These are phyloP conservation scores for Physcomitrellopsis africana DNA, from an alignment of 225 moss, liverwort and hornwort genomes.

Conservation along the genomic window DNA sequence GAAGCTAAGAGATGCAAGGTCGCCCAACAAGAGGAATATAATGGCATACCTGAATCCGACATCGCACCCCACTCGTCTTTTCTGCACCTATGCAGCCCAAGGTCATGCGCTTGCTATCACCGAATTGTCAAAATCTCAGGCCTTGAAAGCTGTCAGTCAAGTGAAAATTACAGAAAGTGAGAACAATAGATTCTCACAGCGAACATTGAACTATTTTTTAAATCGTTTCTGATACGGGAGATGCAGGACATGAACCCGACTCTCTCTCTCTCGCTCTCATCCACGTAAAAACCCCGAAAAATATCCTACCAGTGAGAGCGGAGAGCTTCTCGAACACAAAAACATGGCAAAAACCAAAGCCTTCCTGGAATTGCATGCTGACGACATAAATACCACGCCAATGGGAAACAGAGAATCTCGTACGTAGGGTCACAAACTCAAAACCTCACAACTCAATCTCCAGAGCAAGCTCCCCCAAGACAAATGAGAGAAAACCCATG, in stretches of 20 bases:
- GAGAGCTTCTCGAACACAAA: neutral
- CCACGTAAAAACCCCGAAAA: too few relatives aligned
- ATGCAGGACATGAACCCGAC: too few relatives aligned
- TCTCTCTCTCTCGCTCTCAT: too few relatives aligned
- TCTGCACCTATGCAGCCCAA: neutral
- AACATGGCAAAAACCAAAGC: neutral
- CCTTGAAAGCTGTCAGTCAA: slow-evolving; percentile 20
- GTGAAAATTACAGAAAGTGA: slow-evolving; percentile 16
- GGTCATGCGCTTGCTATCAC: slow-evolving; percentile 26
- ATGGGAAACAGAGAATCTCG: neutral
- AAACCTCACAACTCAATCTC: neutral
- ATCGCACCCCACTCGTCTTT: slow-evolving; percentile 16
- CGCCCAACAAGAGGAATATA: neutral
- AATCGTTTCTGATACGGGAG: too few relatives aligned
- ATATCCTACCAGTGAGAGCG: too few relatives aligned
- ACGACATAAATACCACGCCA: neutral
- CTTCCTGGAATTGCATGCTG: neutral
- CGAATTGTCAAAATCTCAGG: slow-evolving; percentile 22
- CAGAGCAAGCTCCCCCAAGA: slow-evolving; percentile 2
- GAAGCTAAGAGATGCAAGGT: neutral
- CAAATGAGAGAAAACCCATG: neutral
- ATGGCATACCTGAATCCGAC: slow-evolving; percentile 45
- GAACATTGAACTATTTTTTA: neutral
- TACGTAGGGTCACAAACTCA: neutral
- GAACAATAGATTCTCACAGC: neutral